Percentiles rank a stretch among this genome's conserved stretches.
phyloP scores from a whole-genome alignment of 2,329 filamentous ascomycete genomes.

The Torrubiella hemipterigena region DNA sequence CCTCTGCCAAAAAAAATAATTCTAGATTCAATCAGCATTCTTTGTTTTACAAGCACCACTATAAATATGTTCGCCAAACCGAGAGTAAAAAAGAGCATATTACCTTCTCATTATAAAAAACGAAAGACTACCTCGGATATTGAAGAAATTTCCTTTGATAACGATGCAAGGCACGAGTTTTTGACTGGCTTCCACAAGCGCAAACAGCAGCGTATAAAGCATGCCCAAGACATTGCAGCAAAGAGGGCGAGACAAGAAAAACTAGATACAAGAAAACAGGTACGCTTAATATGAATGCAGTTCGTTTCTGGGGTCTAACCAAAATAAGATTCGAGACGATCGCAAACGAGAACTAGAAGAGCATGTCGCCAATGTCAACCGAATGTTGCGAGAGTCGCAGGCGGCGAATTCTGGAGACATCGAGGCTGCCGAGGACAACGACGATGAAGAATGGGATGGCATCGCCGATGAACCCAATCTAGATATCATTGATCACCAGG shows the following conservation, averaged over 20 bases:
- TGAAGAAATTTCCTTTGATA: conserved; percentile 81
- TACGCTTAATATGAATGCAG: conserved; percentile 24
- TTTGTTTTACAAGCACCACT: background rate
- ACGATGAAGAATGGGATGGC: conserved; percentile 46
- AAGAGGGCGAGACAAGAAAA: conserved; percentile 69
- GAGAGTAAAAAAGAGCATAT: conserved; percentile 41
- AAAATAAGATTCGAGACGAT: conserved; percentile 65
- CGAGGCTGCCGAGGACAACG: conserved; percentile 19
- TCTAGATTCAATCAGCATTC: too few species aligned
- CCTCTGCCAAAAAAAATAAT: too few species aligned
- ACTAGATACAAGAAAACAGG: conserved; percentile 63
- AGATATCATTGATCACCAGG: conserved; percentile 62
- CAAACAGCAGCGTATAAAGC: conserved; percentile 73
- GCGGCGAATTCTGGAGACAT: conserved; percentile 29
- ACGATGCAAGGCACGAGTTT: conserved; percentile 68
- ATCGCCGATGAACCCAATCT: conserved; percentile 39
- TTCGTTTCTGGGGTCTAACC: background rate
- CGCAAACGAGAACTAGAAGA: conserved; percentile 70
- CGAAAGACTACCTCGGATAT: conserved; percentile 48
- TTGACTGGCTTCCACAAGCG: conserved; percentile 95
- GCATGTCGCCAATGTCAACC: conserved; percentile 68
- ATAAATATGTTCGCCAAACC: conserved; percentile 40
- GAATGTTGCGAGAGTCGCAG: conserved; percentile 51
- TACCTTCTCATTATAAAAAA: conserved; percentile 53
- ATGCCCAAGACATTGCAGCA: conserved; percentile 70